phyloP scores from a whole-genome alignment of 2,329 filamentous ascomycete species.

The Lecanicillium sp. region DNA sequence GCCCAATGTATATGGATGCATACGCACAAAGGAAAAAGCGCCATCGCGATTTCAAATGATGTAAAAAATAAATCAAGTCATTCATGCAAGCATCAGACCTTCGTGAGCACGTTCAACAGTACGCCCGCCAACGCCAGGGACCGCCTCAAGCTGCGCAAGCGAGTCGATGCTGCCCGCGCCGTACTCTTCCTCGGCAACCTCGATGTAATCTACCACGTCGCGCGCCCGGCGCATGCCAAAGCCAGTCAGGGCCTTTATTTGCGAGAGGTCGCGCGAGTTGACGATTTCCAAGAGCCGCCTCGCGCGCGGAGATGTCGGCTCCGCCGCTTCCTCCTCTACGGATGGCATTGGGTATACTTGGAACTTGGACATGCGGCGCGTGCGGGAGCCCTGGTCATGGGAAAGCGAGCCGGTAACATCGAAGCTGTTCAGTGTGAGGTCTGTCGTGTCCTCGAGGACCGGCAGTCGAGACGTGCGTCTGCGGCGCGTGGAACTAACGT shows the following conservation, averaged over 20 bases:
- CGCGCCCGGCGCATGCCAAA: constrained; percentile 66
- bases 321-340: constrained; percentile 32
- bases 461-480: constrained; percentile 7
- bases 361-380: constrained; percentile 12
- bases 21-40: not conserved
- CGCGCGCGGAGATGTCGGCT: constrained; percentile 45
- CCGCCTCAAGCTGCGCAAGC: constrained; percentile 41
- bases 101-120: constrained; percentile 50
- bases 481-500: not conserved
- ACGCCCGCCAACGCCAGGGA: constrained; percentile 50
- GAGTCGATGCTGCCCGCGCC: constrained; percentile 33
- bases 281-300: constrained; percentile 59
- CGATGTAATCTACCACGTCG: constrained; percentile 50
- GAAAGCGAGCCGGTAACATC: constrained; percentile 6
- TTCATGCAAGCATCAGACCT: constrained; percentile 26
- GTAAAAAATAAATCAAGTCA: not conserved
- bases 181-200: constrained; percentile 31
- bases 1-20: not conserved
- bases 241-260: constrained; percentile 60
- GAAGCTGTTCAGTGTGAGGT: constrained; percentile 2
- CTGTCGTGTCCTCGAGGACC: constrained; percentile 3
- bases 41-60: not conserved
- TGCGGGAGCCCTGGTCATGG: constrained; percentile 4
- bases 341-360: constrained; percentile 7
- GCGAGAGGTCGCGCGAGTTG: constrained; percentile 60